phyloP scores from a whole-genome alignment of 2,329 filamentous ascomycete species.

The Aureobasidium mangrovei region DNA sequence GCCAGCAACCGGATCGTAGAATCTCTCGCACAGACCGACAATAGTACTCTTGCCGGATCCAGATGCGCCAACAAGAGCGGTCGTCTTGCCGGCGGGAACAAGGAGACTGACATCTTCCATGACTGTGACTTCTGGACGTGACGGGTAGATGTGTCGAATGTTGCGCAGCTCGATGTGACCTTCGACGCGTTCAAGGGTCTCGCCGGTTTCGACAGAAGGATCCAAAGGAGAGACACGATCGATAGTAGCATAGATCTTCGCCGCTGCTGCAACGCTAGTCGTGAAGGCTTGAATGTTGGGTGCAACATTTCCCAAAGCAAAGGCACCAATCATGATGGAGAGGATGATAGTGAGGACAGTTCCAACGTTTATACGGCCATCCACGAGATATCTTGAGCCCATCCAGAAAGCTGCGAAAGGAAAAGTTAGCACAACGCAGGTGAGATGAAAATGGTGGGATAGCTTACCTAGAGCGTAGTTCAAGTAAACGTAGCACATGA shows the following conservation, averaged over 20 bases:
- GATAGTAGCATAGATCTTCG: slow-evolving; percentile 91
- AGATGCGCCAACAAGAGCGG: slow-evolving; percentile 86
- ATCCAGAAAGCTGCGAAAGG: slow-evolving; percentile 63
- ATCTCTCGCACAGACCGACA: slow-evolving; percentile 84
- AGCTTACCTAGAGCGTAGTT: slow-evolving; percentile 60
- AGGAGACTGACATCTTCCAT: slow-evolving; percentile 74
- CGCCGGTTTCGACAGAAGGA: slow-evolving; percentile 60
- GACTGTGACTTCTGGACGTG: slow-evolving; percentile 78
- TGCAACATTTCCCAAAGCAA: slow-evolving; percentile 78
- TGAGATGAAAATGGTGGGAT: no score
- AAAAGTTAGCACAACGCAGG: no score
- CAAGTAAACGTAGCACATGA: slow-evolving; percentile 78
- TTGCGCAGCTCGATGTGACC: slow-evolving; percentile 74
- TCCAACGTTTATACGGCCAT: slow-evolving; percentile 56
- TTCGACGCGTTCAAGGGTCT: slow-evolving; percentile 60
- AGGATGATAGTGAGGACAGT: slow-evolving; percentile 78
- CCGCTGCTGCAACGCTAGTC: slow-evolving; percentile 70
- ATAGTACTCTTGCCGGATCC: slow-evolving; percentile 94
- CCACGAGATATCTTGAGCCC: slow-evolving; percentile 65
- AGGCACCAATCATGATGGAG: slow-evolving; percentile 86
- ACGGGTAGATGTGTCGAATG: slow-evolving; percentile 91
- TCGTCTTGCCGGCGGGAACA: slow-evolving; percentile 83
- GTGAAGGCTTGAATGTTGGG: slow-evolving; percentile 83
- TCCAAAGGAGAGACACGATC: slow-evolving; percentile 81
- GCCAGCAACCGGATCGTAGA: slow-evolving; percentile 83